Evolutionary conservation across 139 green algal species (phyloP), one percentile per base, ranked within the genome.

Genomic region (Diplosphaera chodatii): DNA sequence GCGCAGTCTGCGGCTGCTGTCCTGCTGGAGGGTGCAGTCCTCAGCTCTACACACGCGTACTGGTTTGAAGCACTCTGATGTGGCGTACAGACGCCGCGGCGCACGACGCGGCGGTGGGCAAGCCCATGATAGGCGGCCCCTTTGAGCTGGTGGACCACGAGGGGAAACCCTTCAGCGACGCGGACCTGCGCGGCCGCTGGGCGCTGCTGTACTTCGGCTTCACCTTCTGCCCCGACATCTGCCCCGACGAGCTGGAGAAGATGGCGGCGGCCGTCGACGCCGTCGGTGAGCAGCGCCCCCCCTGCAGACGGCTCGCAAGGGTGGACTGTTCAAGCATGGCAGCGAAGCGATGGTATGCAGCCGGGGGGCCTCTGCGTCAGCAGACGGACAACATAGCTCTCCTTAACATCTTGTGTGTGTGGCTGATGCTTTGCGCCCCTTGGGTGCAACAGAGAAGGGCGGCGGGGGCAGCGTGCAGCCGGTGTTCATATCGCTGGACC

Each of bases 121-220:
- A 89, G 64, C 91, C 94, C 0, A 81, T 89, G 0, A 93, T 99
- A 31, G 94, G 94, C 25, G 94, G 94, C 1, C 86, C 91, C 0
- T 99, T 99, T 71, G 40, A 88, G 1, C 79, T 98, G 15, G 71
- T 90, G 6, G 90, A 97, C 78, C 73, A 88, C 28, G 67, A 91
- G 23, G 86, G 87, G 64, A 95, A 94, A 68, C 62, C 68, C 0
- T 96, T 97, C 64, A 91, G 85, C 10, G 63, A 93, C 56, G 80
- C 85, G 33, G 80, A 97, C 77, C 73, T 99, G 27, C 76, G 83
- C 22, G 95, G 95, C 29, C 74, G 90, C 30, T 99, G 94, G 77
- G 82, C 81, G 21, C 66, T 99, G 63, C 75, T 99, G 0, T 99
- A 99, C 78, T 99, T 99, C 85, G 95, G 95, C 23, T 99, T 99